Evolutionary conservation across 1,284 basidiomycete species (phyloP).

Genomic region (Moniliophthora roreri): DNA sequence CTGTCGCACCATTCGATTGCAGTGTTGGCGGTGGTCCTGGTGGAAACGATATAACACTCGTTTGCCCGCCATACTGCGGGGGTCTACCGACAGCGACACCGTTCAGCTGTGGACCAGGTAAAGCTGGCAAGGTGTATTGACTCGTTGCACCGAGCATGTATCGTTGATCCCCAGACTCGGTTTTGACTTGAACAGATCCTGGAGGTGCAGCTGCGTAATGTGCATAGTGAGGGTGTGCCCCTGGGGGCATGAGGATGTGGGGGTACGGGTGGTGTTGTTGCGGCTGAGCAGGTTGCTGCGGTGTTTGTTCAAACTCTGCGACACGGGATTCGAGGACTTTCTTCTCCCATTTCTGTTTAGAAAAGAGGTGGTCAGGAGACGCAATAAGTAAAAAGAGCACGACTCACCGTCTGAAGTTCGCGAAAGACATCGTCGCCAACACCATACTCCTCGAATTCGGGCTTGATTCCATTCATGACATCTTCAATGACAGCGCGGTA

Average conservation of each 20-base stretch:
- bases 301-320: constrained; percentile 83
- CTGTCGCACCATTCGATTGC: neutral
- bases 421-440: constrained; percentile 90
- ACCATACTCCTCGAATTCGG: constrained; percentile 97
- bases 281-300: constrained; percentile 38
- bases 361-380: constrained; percentile 11
- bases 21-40: constrained; percentile 39
- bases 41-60: constrained; percentile 53
- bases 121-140: constrained; percentile 56
- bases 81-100: constrained; percentile 38
- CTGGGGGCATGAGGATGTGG: constrained; percentile 46
- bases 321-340: constrained; percentile 92
- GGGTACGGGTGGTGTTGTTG: constrained; percentile 52
- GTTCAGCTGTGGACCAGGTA: constrained; percentile 62
- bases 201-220: constrained; percentile 33
- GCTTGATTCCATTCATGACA: constrained; percentile 85
- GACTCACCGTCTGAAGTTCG: constrained; percentile 82
- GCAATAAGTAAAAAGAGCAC: constrained; percentile 10
- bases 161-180: constrained; percentile 65
- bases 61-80: constrained; percentile 43
- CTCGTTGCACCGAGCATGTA: constrained; percentile 52
- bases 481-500: constrained; percentile 97
- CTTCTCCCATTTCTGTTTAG: constrained; percentile 85
- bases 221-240: constrained; percentile 49
- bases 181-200: constrained; percentile 51